phyloP scores from a whole-genome alignment of 345 rosid species.

The Hirschfeldia incana region DNA sequence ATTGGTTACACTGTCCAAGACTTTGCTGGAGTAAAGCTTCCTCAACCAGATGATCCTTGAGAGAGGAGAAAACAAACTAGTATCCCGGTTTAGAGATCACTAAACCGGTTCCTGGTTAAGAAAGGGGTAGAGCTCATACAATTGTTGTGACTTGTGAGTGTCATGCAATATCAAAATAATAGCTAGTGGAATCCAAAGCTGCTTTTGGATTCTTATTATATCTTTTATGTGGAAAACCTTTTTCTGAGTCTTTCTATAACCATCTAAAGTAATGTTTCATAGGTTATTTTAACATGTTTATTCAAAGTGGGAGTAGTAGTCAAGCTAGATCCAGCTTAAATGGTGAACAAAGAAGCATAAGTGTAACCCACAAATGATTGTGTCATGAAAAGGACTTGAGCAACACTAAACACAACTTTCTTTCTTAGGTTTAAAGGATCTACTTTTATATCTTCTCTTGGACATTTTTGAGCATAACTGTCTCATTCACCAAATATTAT shows the following conservation, averaged over 20 bases:
- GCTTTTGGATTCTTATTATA: conserved; percentile 8
- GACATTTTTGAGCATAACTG: neutral
- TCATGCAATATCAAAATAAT: conserved; percentile 14
- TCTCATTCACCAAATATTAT: neutral
- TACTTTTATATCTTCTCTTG: neutral
- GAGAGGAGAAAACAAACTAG: neutral
- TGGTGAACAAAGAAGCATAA: conserved; percentile 23
- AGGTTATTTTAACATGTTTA: neutral
- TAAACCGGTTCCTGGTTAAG: conserved; percentile 14
- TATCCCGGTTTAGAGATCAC: neutral
- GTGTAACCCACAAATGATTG: conserved; percentile 5
- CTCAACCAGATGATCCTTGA: conserved; percentile 15
- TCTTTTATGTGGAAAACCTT: neutral
- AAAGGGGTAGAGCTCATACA: neutral
- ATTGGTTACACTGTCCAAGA: conserved; percentile 60
- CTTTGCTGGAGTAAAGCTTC: conserved; percentile 55
- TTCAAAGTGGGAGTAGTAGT: conserved; percentile 5
- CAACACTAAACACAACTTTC: conserved; percentile 16
- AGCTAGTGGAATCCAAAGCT: conserved; percentile 35
- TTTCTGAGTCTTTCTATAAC: neutral
- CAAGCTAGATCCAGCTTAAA: conserved; percentile 1
- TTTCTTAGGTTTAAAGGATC: neutral
- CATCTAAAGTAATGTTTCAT: conserved; percentile 8
- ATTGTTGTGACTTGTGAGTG: conserved; percentile 1
- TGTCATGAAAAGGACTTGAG: neutral